Percentiles rank a stretch among this genome's conserved stretches.
Conservation (phyloP, 805 yeast genomes). For the Groenewaldozyma salmanticensis region DNA sequence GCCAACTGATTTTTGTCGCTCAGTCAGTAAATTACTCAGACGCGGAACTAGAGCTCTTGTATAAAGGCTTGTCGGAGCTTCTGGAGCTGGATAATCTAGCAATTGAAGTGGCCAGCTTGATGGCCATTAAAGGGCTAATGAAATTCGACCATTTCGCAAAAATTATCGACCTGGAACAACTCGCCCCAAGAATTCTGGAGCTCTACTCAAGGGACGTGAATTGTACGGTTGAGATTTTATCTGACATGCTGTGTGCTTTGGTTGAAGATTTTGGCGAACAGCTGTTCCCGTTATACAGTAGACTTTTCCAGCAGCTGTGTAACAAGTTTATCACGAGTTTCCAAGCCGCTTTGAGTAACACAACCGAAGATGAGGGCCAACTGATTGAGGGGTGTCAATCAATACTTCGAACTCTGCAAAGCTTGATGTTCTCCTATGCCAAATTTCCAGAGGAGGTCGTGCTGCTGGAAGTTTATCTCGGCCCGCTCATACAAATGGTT, state of each 20-base stretch:
- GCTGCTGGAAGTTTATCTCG: slow-evolving; percentile 52
- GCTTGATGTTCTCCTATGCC: slow-evolving; percentile 72
- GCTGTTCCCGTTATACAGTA: slow-evolving; percentile 81
- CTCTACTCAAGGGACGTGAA: slow-evolving; percentile 67
- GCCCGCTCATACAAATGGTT: slow-evolving; percentile 59
- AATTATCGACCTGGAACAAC: slow-evolving; percentile 55
- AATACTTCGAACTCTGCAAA: slow-evolving; percentile 66
- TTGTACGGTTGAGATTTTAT: slow-evolving; percentile 53
- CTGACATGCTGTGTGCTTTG: slow-evolving; percentile 88
- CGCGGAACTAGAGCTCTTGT: slow-evolving; percentile 53
- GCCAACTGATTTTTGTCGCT: slow-evolving; percentile 42
- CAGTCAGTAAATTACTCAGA: slow-evolving; percentile 49
- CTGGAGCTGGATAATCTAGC: slow-evolving; percentile 48
- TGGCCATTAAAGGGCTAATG: slow-evolving; percentile 72
- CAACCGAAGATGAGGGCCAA: not conserved
- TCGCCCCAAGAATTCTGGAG: slow-evolving; percentile 66
- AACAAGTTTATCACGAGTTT: slow-evolving; percentile 55
- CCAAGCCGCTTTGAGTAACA: slow-evolving; percentile 23
- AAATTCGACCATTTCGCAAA: slow-evolving; percentile 54
- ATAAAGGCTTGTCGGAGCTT: slow-evolving; percentile 25
- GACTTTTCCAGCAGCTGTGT: slow-evolving; percentile 43
- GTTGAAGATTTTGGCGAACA: slow-evolving; percentile 81
- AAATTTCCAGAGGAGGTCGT: slow-evolving; percentile 58
- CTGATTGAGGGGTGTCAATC: slow-evolving; percentile 67
- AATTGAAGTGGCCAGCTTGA: slow-evolving; percentile 71